phyloP scores from a whole-genome alignment of 1,139 yeast genomes.

The Blastobotrys apis region DNA sequence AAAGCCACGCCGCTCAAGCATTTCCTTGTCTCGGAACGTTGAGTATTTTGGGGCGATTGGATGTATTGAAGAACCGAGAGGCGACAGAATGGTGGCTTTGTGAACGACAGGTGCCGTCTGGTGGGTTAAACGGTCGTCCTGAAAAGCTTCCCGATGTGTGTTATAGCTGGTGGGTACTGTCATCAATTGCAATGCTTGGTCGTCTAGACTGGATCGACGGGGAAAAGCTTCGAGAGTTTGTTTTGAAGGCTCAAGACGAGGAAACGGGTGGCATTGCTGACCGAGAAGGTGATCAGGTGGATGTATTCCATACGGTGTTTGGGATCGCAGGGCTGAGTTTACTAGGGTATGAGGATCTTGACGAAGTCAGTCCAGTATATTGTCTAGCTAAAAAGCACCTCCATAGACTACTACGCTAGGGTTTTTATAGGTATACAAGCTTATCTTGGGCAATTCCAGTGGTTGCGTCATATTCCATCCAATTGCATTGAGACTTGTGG shows the following conservation, averaged over 20 bases:
- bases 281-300: constrained; percentile 85
- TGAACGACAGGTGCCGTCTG: constrained; percentile 84
- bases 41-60: constrained; percentile 61
- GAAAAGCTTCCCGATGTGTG: constrained; percentile 96
- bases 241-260: constrained; percentile 71
- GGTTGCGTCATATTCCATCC: constrained; percentile 64
- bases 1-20: constrained; percentile 90
- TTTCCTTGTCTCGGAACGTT: constrained; percentile 82
- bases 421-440: constrained; percentile 20
- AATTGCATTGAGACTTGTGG: constrained; percentile 46
- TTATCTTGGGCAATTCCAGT: constrained; percentile 21
- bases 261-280: constrained; percentile 88
- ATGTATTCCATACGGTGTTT: constrained; percentile 87
- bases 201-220: constrained; percentile 72
- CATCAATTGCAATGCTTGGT: constrained; percentile 66
- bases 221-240: constrained; percentile 56
- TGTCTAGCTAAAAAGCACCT: constrained; percentile 64
- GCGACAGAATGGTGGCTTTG: constrained; percentile 77
- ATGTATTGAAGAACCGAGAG: constrained; percentile 46
- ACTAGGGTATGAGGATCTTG: constrained; percentile 55
- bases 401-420: constrained; percentile 28
- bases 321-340: constrained; percentile 84
- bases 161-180: constrained; percentile 96
- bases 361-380: constrained; percentile 73
- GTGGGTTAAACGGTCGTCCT: constrained; percentile 96